phyloP scores from a whole-genome alignment of 139 green algal species.

The Picochlorum sp. region DNA sequence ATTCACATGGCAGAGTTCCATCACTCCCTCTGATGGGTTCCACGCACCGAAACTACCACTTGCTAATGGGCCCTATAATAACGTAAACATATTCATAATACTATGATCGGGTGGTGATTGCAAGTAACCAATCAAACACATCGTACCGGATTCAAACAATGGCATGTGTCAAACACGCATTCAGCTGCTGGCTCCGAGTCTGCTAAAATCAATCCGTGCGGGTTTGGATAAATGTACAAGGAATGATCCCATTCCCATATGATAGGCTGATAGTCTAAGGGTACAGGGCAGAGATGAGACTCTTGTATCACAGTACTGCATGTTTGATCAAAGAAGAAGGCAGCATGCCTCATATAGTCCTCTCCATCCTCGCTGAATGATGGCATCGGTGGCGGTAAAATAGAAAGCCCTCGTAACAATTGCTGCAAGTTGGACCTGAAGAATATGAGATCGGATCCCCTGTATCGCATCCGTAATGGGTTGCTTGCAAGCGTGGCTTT shows the following conservation, averaged over 20 bases:
- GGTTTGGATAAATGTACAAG: conserved; percentile 77
- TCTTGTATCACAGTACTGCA: conserved; percentile 83
- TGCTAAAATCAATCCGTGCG: conserved; percentile 70
- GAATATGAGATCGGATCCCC: conserved; percentile 57
- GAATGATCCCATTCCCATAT: conserved; percentile 66
- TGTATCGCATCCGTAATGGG: conserved; percentile 56
- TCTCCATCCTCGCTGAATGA: conserved; percentile 6
- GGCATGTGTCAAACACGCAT: conserved; percentile 47
- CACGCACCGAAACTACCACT: conserved; percentile 60
- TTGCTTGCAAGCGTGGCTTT: conserved; percentile 65
- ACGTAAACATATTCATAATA: neutral
- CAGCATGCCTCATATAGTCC: neutral
- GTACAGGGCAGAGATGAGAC: conserved; percentile 79
- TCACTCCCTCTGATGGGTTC: conserved; percentile 28
- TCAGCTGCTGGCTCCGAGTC: conserved; percentile 42
- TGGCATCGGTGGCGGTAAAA: conserved; percentile 33
- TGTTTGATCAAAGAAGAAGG: conserved; percentile 47
- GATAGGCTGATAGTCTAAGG: conserved; percentile 60
- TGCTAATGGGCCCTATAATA: conserved; percentile 42
- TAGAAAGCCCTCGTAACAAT: conserved; percentile 44
- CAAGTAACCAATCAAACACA: conserved; percentile 10
- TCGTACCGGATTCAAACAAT: conserved; percentile 57
- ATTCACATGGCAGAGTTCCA: conserved; percentile 47
- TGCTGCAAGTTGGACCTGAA: conserved; percentile 61
- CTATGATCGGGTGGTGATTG: neutral